A percentile compares a stretch with the other conserved stretches of the same genome.
Evolutionary conservation across 176 grass and related monocot genomes (phyloP).

Genomic region (Carex parvula): DNA sequence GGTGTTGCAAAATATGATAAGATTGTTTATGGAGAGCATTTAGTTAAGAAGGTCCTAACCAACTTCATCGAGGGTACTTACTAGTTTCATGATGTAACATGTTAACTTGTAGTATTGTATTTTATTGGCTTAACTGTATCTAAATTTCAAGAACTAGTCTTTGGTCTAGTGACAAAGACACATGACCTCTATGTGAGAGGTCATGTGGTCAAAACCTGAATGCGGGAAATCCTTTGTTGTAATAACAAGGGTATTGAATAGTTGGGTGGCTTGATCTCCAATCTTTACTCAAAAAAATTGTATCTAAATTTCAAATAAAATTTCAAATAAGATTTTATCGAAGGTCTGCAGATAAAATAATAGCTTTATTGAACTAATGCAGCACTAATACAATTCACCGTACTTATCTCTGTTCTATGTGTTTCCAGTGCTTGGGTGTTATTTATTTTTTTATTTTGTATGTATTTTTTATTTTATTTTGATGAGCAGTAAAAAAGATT

Average conservation of each 20-base stretch:
- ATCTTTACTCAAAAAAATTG: too few species aligned
- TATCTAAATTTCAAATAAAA: too few species aligned
- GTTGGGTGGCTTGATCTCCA: too few species aligned
- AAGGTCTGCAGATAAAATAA: background rate
- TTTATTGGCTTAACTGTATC: background rate
- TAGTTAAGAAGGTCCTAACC: conserved; percentile 58
- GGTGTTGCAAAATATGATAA: conserved; percentile 44
- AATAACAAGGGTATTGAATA: too few species aligned
- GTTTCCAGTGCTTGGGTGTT: too few species aligned
- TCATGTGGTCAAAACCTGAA: too few species aligned
- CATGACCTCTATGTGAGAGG: too few species aligned
- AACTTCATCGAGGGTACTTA: conserved; percentile 53
- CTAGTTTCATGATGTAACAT: conserved; percentile 18
- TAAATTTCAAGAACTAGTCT: conserved; percentile 7
- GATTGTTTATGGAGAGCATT: conserved; percentile 74
- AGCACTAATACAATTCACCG: background rate
- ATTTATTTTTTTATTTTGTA: too few species aligned
- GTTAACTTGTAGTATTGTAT: conserved; percentile 8
- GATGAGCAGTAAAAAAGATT: background rate
- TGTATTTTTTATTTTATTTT: background rate
- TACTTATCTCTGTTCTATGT: background rate
- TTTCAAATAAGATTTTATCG: conserved; percentile 10
- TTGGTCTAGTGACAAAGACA: too few species aligned
- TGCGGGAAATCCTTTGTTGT: too few species aligned
- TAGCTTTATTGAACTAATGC: background rate